Evolutionary conservation across 768 basidiomycete species (phyloP).

Genomic region (Leccinum pellstonianum): DNA sequence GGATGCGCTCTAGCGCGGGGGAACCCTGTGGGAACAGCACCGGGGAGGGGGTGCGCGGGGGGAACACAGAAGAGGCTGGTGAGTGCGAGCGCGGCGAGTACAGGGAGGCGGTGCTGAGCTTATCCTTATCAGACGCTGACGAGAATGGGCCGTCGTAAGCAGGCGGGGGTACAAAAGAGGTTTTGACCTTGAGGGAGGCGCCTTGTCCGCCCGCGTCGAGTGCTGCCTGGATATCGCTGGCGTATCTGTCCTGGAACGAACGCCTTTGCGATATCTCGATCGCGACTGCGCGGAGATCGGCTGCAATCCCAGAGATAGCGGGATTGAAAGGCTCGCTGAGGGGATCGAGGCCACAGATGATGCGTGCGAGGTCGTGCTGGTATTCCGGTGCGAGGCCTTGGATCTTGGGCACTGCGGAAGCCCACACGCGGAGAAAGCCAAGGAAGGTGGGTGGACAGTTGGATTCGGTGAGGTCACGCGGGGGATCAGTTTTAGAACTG

Average conservation of each 20-base stretch:
- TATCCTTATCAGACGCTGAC: constrained; percentile 6
- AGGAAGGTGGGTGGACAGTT: constrained; percentile 74
- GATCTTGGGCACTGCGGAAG: constrained; percentile 59
- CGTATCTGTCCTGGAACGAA: constrained; percentile 80
- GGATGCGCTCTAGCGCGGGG: constrained; percentile 71
- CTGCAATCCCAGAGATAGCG: constrained; percentile 60
- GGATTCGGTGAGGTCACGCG: constrained; percentile 56
- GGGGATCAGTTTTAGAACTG: constrained; percentile 42
- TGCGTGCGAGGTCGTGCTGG: constrained; percentile 80
- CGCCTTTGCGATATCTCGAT: constrained; percentile 85
- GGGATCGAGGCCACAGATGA: constrained; percentile 63
- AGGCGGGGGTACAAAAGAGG: constrained; percentile 72
- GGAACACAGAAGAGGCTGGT: constrained; percentile 31
- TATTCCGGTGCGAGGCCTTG: constrained; percentile 59
- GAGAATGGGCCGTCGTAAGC: constrained; percentile 45
- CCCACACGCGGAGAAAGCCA: constrained; percentile 74
- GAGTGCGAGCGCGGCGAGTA: not conserved
- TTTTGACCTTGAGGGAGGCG: constrained; percentile 40
- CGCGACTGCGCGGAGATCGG: constrained; percentile 79
- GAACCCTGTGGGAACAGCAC: constrained; percentile 39
- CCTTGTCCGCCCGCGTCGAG: constrained; percentile 57
- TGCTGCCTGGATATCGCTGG: constrained; percentile 72
- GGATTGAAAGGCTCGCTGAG: constrained; percentile 41
- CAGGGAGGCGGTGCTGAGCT: not conserved
- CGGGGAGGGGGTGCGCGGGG: constrained; percentile 45